Percentiles rank a stretch among this genome's conserved stretches.
These are phyloP conservation scores for Penicillium paneum DNA, from an alignment of 2,329 filamentous ascomycete genomes.

Conservation along the genomic window DNA sequence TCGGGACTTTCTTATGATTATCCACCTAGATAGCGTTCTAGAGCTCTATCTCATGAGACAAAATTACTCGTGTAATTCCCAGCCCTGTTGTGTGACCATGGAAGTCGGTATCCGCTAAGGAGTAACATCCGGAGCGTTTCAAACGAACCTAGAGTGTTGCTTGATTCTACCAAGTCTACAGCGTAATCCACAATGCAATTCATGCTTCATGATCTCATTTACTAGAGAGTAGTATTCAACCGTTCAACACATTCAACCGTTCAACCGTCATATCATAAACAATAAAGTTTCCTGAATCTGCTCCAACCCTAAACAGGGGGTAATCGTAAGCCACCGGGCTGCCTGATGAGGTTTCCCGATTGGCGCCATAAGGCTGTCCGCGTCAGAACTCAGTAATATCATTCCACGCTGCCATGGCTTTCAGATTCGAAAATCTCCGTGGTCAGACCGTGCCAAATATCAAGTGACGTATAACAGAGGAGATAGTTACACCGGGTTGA, in stretches of 20 bases:
- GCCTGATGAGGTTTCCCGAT: conserved; percentile 1
- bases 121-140: neutral
- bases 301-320: neutral
- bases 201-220: neutral
- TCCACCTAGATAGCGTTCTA: neutral
- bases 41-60: neutral
- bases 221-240: neutral
- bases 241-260: too few species aligned
- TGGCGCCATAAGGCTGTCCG: neutral
- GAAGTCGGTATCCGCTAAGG: too few species aligned
- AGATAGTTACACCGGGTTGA: neutral
- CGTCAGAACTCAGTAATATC: conserved; percentile 3
- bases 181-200: neutral
- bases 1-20: too few species aligned
- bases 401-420: neutral
- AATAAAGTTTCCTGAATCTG: neutral
- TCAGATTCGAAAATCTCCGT: neutral
- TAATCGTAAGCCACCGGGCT: neutral
- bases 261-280: neutral
- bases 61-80: neutral
- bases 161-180: neutral
- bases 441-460: neutral
- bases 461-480: neutral
- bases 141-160: too few species aligned
- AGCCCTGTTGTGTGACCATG: neutral